Evolutionary conservation across 2,329 filamentous ascomycete species (phyloP).

Genomic region (Aspergillus sp.): DNA sequence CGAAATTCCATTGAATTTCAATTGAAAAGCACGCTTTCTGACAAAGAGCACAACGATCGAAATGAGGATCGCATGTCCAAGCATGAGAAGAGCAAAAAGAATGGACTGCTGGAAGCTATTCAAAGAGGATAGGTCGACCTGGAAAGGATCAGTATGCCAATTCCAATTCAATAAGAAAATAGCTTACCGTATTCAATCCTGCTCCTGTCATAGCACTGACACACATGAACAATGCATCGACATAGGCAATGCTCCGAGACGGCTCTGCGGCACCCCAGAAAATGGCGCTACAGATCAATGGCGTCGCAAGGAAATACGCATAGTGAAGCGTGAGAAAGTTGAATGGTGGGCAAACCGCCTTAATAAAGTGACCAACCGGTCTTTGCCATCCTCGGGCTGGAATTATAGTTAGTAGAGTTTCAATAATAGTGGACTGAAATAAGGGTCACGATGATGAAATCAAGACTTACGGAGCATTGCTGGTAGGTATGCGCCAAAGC

Average conservation of each 20-base stretch:
- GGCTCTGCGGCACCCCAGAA: conserved; percentile 55
- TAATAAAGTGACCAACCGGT: conserved; percentile 16
- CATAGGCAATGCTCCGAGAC: conserved; percentile 51
- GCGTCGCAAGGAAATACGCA: conserved; percentile 58
- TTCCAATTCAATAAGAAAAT: conserved; percentile 18
- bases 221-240: conserved; percentile 62
- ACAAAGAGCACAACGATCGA: conserved; percentile 60
- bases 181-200: conserved; percentile 58
- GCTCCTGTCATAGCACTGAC: conserved; percentile 64
- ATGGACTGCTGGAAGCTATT: conserved; percentile 66
- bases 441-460: no score
- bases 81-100: conserved; percentile 60
- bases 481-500: no score
- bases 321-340: conserved; percentile 65
- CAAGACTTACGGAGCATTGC: no score
- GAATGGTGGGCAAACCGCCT: conserved; percentile 32
- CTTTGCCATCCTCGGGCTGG: conserved; percentile 16
- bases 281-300: conserved; percentile 53
- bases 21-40: conserved; percentile 59
- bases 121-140: conserved; percentile 50
- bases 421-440: no score
- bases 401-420: no score
- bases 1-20: conserved; percentile 53
- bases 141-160: conserved; percentile 1
- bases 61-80: conserved; percentile 65